Evolutionary conservation across 2,329 filamentous ascomycete genomes (phyloP).

Genomic region (Pyricularia grisea): DNA sequence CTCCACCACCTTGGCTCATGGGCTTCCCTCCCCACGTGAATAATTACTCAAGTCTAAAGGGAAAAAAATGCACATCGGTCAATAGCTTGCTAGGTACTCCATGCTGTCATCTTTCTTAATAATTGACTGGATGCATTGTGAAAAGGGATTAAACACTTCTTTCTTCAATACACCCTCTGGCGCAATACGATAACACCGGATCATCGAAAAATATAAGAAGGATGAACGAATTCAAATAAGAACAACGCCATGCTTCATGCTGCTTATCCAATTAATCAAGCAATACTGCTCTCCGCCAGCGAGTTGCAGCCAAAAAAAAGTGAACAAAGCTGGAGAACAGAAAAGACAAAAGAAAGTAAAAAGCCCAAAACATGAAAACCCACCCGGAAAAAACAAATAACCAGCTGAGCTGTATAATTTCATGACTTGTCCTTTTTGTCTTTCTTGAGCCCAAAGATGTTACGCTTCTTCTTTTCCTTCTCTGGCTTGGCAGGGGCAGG

Average conservation of each 20-base stretch:
- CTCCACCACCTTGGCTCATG: not conserved
- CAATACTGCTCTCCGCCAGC: not conserved
- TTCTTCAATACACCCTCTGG: not conserved
- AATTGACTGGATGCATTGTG: not conserved
- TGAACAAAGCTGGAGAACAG: not conserved
- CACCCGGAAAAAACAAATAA: not conserved
- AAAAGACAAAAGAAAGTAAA: not conserved
- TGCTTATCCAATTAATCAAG: not conserved
- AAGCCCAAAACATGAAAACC: not conserved
- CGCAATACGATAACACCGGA: not conserved
- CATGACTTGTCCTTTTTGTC: conserved; percentile 3
- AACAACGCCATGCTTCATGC: not conserved
- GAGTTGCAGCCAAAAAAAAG: not conserved
- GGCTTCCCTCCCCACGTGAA: too few species aligned
- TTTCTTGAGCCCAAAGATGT: conserved; percentile 24
- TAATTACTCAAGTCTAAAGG: too few species aligned
- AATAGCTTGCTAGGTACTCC: too few species aligned
- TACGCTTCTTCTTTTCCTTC: conserved; percentile 25
- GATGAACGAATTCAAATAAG: not conserved
- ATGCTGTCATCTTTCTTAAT: not conserved
- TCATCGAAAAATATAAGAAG: not conserved
- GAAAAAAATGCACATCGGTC: too few species aligned
- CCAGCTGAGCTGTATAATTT: not conserved
- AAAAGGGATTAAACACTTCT: not conserved
- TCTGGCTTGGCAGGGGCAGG: conserved; percentile 24